Evolutionary conservation across 2,329 filamentous ascomycete species (phyloP), one percentile per base, ranked within the genome.

Genomic region (Alternaria alternata): DNA sequence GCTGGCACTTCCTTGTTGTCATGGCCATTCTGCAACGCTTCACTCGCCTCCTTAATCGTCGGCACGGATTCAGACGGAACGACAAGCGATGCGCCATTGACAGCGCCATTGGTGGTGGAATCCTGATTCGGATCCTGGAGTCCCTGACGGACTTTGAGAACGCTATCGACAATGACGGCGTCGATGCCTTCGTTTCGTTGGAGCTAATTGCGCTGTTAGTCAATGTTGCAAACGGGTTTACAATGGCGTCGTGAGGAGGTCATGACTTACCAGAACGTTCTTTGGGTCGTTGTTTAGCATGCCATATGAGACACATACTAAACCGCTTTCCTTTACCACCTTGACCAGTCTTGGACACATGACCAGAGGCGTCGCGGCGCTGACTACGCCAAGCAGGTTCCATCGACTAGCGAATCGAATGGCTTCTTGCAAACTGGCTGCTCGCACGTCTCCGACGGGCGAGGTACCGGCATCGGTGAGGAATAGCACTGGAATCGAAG

Each of bases 281-380:
- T 86, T 83, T 0, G 92, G 87, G 52, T 97, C 90, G 64, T 99
- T 99, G 76, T 99, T 99, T 73, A 93, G 79, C 12, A 85, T 83
- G n/a, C 95, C 95, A 73, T 99, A 99, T 66, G 91, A 96, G 56
- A 98, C 93, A 75, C 95, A 99, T 2, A 99, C 93, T 62, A 99
- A 80, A 5, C 94, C 94, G 51, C 89, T 93, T 79, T 97, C 93
- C 82, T 98, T 98, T 16, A 99, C 94, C 22, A 97, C 94, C 71
- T 87, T 89, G 41, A 99, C 93, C 44, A 99, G 82, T 28, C 95
- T 84, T 1, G 96, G 96, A 72, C 93, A 95, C 69, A 93, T 90
- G 56, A 97, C 92, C 28, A 99, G 85, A 1, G 94, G 93, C 74
- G 94, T 91, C 0, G 93, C 92, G n/a, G 91, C 88, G 61, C 89